Base-by-base conservation (phyloP, 2,329 filamentous ascomycete genomes). In the Sarocladium oryzae region DNA sequence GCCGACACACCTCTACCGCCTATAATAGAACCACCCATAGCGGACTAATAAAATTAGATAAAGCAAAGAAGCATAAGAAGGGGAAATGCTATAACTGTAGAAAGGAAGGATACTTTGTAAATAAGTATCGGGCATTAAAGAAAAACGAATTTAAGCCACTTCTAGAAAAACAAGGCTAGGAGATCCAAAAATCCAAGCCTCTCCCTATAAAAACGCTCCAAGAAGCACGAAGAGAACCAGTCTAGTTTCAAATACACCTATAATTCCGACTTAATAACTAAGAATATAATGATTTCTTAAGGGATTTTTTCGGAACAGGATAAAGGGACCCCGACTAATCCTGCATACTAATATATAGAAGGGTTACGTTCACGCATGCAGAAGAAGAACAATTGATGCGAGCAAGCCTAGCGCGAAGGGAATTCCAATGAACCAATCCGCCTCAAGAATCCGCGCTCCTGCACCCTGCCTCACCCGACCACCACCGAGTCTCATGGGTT, bases 51-150 rank as follows among this genome's bases (percentile, higher is more conserved):
- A 18, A 43, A 26, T n/a, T 43, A 23, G 23, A 43, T n/a, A n/a
- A 10, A 43, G 38, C 38, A 5, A 9, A n/a, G 8, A 43, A 23
- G 38, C 9, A 43, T 6, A n/a, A 13, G 10, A 43, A 43, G 38
- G 38, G 38, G 9, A 43, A 43, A 23, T 43, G 38, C 38, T 43
- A 43, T n/a, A 43, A 43, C 38, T 43, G 23, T n/a, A 23, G 38
- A 7, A 43, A 43, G 38, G 38, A 43, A 23, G 38, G 38, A 18
- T 18, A 43, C 20, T 43, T 13, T 23, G 18, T 18, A 13, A 43
- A 43, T 23, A 43, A 43, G 38, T 43, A 18, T 26, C 6, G 23
- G 23, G n/a, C 38, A 10, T n/a, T n/a, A 5, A 43, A 43, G 20
- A 43, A 43, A 10, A 30, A 30, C 13, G 38, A 7, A 8, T 43